Evolutionary conservation across 2,329 filamentous ascomycete genomes (phyloP), one percentile per base, ranked within the genome.

Genomic region (Chaetomiaceae sp.): DNA sequence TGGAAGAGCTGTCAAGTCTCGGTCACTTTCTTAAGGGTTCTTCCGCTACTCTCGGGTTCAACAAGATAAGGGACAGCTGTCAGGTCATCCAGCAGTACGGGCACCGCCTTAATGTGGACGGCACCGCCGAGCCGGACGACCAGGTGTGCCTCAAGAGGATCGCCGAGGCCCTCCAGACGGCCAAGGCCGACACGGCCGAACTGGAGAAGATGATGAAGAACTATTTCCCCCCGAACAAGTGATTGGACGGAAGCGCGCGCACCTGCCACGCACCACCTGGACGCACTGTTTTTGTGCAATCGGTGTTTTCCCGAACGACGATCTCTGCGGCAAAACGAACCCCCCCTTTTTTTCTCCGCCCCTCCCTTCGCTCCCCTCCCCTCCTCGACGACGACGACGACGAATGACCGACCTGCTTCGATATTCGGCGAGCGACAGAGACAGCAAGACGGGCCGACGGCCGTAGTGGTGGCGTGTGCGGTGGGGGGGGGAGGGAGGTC

Each of bases 1-100:
- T 97, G 51, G 69, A 73, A n/a, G 74, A 83, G 58, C 81, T 97
- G 33, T 95, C 89, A 30, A 78, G 81, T 47, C 83, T 96, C 27
- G 93, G 93, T 37, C 93, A 99, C 72, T 99, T 96, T 73, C 78
- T 99, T 60, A 99, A 99, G 73, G 93, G 93, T 54, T 97, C 92
- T 6, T 96, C 92, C 8, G 92, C 93, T 34, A 96, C 93, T 4
- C 79, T 99, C 48, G 93, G 93, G 40, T 80, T 97, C 49, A 85
- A 81, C 63, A 95, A 95, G 69, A 86, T 99, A 62, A 88, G 89
- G 68, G 90, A 96, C 64, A 86, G 83, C 56, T 99, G 93, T 73
- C 91, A 97, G 72, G 90, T 95, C 76, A 96, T 99, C 63, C 92
- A 99, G 70, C 86, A 95, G 65, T 95, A 85, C 67, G 92, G 92